Base-by-base conservation (phyloP, 2,329 filamentous ascomycete genomes). In the Thelonectria blattea region DNA sequence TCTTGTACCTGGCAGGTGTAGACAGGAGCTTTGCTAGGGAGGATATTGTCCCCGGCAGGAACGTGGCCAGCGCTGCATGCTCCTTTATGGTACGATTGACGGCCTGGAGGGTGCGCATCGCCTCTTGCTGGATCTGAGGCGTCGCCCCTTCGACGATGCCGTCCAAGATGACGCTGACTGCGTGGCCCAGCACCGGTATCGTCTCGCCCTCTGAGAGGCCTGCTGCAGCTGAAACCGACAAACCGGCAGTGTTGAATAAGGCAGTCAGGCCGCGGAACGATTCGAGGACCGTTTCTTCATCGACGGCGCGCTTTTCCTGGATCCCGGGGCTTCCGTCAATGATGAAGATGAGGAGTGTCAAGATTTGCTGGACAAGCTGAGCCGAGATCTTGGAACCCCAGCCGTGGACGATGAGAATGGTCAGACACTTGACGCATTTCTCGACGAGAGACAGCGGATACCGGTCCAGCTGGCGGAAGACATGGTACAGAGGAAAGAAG, bases 401-500 rank as follows among this genome's bases (percentile, higher is more conserved):
- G 64, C 93, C 93, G 74, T 91, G 80, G 39, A 84, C 78, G 39
- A 98, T 83, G 27, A 99, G 82, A 15, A 92, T 79, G 11, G 85
- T 83, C 34, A 97, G 80, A 67, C 91, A 94, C 72, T 88, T 87
- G 47, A 97, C 81, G 30, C 90, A 88, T 45, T 91, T 77, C 73
- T 99, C 95, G 8, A 95, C 79, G 42, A 91, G 80, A 37, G 85
- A 84, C 48, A 91, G 84, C 1, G 93, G 88, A 55, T 93, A 86
- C 49, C 84, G 82, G 63, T 90, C 86, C 66, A 91, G 89, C 63
- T 88, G 85, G 60, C 92, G 89, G 69, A 99, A 89, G 41, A 98
- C 87, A 68, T 95, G 90, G 0, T 92, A 93, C 0, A 99, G 80
- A 0, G 95, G 95, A 64, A 97, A 97, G 80, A 98, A 98, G 71